These are phyloP conservation scores for Phytopythium chamaehyphon DNA, from an alignment of 352 stramenopile species.

Conservation along the genomic window DNA sequence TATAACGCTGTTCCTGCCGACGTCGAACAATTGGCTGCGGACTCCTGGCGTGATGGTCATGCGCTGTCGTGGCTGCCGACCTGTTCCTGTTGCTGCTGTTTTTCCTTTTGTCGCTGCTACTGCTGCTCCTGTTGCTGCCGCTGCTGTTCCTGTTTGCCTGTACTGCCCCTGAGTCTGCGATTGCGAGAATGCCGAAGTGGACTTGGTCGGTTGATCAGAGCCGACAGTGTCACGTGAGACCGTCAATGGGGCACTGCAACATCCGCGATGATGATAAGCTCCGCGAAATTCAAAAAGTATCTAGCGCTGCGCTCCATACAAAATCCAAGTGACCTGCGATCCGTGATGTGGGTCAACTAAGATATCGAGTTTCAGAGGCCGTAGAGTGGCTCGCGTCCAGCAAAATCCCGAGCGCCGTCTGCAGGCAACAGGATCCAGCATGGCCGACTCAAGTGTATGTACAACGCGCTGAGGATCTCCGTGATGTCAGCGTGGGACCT, in stretches of 20 bases:
- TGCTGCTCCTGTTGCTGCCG: not conserved
- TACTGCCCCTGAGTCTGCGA: too few relatives aligned
- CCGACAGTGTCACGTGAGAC: too few relatives aligned
- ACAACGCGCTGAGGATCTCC: too few relatives aligned
- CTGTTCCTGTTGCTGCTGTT: not conserved
- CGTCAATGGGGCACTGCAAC: too few relatives aligned
- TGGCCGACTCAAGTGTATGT: too few relatives aligned
- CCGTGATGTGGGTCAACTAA: not conserved
- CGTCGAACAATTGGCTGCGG: slow-evolving; percentile 24
- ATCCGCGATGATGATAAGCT: too few relatives aligned
- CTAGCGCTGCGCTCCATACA: too few relatives aligned
- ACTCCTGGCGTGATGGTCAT: slow-evolving; percentile 39
- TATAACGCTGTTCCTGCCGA: slow-evolving; percentile 23
- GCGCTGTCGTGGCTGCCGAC: not conserved
- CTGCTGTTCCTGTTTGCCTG: not conserved
- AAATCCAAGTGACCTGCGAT: slow-evolving; percentile 1
- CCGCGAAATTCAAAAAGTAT: too few relatives aligned
- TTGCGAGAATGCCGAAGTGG: too few relatives aligned
- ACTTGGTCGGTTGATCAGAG: too few relatives aligned
- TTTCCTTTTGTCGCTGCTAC: not conserved
- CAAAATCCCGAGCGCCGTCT: not conserved
- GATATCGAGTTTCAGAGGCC: slow-evolving; percentile 1
- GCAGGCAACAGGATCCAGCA: too few relatives aligned
- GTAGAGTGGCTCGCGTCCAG: not conserved
- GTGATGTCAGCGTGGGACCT: too few relatives aligned